A percentile compares a stretch with the other conserved stretches of the same genome.
These are phyloP conservation scores for Kluyveromyces lactis DNA, from an alignment of 805 yeast species.

Conservation along the genomic window DNA sequence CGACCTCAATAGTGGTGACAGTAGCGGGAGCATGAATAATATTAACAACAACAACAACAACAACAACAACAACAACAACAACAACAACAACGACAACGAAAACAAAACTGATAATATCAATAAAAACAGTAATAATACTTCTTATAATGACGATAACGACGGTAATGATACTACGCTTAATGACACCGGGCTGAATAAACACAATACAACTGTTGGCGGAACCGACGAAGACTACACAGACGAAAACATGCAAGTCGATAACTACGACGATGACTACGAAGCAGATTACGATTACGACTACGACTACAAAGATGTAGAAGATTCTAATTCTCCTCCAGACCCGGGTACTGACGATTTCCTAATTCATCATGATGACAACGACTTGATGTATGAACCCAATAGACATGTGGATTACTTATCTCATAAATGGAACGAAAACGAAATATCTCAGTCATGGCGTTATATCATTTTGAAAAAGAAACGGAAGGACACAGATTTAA, in stretches of 20 bases:
- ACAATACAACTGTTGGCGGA: constrained; percentile 5
- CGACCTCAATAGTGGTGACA: constrained; percentile 12
- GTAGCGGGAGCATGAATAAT: constrained; percentile 11
- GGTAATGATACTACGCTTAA: constrained; percentile 2
- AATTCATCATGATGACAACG: constrained; percentile 76
- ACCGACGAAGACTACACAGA: constrained; percentile 5
- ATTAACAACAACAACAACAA: constrained; percentile 10
- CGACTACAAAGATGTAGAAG: constrained; percentile 8
- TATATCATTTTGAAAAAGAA: constrained; percentile 77
- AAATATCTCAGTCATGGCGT: constrained; percentile 92
- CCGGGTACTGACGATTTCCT: constrained; percentile 23
- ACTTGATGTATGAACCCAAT: constrained; percentile 70
- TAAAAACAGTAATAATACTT: constrained; percentile 10
- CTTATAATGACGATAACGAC: constrained; percentile 11
- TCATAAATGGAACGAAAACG: constrained; percentile 92
- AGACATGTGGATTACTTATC: constrained; percentile 92
- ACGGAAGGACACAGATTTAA: constrained; percentile 47
- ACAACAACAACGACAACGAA: constrained; percentile 6
- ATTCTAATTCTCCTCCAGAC: constrained; percentile 32
- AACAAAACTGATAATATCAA: constrained; percentile 5
- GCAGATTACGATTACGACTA: constrained; percentile 8
- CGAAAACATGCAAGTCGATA: constrained; percentile 6
- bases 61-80: constrained; percentile 10
- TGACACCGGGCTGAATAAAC: constrained; percentile 4
- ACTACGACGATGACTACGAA: constrained; percentile 5